A percentile compares a stretch with the other conserved stretches of the same genome.
phyloP scores from a whole-genome alignment of 2,329 filamentous ascomycete genomes.

The Pezicula carpinea region DNA sequence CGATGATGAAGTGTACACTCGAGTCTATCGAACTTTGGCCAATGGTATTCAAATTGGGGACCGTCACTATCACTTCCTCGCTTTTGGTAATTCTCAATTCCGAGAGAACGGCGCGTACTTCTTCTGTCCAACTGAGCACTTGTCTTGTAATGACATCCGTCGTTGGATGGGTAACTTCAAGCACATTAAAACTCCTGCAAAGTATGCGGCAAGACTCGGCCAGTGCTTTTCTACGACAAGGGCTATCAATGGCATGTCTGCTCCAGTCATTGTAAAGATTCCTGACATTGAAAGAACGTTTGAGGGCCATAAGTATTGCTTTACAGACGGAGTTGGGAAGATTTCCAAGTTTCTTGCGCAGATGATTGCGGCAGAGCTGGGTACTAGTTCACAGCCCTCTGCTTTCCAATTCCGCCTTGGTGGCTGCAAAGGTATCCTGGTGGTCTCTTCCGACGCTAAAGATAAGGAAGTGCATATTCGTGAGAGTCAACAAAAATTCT shows the following conservation, averaged over 20 bases:
- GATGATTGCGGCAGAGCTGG: constrained; percentile 68
- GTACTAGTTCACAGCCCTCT: constrained; percentile 61
- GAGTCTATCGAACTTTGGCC: constrained; percentile 65
- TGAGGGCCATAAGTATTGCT: constrained; percentile 52
- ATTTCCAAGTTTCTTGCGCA: constrained; percentile 76
- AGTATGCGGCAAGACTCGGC: constrained; percentile 81
- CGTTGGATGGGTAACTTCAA: constrained; percentile 81
- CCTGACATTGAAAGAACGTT: constrained; percentile 60
- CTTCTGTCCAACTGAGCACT: constrained; percentile 66
- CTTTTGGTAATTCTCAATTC: constrained; percentile 93
- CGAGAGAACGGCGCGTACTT: constrained; percentile 91
- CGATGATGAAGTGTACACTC: constrained; percentile 68
- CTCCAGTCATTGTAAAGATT: constrained; percentile 52
- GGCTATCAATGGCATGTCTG: constrained; percentile 60
- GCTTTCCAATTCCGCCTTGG: constrained; percentile 90
- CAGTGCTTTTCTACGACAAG: constrained; percentile 95
- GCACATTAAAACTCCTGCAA: constrained; percentile 79
- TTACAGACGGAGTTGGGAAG: constrained; percentile 90
- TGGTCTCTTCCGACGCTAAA: constrained; percentile 64
- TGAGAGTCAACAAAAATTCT: constrained; percentile 84
- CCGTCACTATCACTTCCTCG: constrained; percentile 81
- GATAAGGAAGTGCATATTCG: constrained; percentile 71
- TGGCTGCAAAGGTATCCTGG: constrained; percentile 86
- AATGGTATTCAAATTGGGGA: constrained; percentile 81
- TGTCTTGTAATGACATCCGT: constrained; percentile 73